Evolutionary conservation across 2,329 filamentous ascomycete genomes (phyloP).

Genomic region (Trichothecium roseum): DNA sequence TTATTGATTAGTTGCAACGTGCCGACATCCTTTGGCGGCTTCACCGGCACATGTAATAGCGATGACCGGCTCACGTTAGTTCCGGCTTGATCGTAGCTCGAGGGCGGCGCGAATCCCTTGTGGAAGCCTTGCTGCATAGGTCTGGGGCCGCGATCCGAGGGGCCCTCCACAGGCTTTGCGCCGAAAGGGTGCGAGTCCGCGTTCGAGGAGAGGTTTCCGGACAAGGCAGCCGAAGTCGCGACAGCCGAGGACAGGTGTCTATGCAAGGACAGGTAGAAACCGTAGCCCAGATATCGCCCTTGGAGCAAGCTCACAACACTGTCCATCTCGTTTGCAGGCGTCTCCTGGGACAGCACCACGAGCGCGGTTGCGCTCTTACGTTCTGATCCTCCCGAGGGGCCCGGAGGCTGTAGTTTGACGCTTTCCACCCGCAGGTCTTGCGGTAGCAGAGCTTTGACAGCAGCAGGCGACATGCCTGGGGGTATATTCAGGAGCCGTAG

Average conservation of each 20-base stretch:
- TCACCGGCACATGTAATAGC: constrained; percentile 59
- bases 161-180: constrained; percentile 53
- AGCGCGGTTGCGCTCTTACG: constrained; percentile 68
- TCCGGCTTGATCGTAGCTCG: constrained; percentile 45
- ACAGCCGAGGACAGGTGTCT: constrained; percentile 71
- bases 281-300: constrained; percentile 76
- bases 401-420: constrained; percentile 57
- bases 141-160: constrained; percentile 20
- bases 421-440: constrained; percentile 56
- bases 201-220: constrained; percentile 11
- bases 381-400: constrained; percentile 43
- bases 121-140: constrained; percentile 32
- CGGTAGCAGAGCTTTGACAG: constrained; percentile 49
- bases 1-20: constrained; percentile 79
- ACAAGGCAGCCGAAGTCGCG: constrained; percentile 30
- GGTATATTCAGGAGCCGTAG: constrained; percentile 51
- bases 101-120: constrained; percentile 65
- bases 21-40: constrained; percentile 65
- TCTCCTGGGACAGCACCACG: constrained; percentile 70
- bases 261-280: constrained; percentile 71
- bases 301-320: constrained; percentile 66
- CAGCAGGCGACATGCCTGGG: constrained; percentile 46
- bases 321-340: constrained; percentile 75
- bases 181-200: constrained; percentile 60
- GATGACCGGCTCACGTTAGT: constrained; percentile 32